Conservation (phyloP, 495 filamentous ascomycete species). For the Viridothelium virens region DNA sequence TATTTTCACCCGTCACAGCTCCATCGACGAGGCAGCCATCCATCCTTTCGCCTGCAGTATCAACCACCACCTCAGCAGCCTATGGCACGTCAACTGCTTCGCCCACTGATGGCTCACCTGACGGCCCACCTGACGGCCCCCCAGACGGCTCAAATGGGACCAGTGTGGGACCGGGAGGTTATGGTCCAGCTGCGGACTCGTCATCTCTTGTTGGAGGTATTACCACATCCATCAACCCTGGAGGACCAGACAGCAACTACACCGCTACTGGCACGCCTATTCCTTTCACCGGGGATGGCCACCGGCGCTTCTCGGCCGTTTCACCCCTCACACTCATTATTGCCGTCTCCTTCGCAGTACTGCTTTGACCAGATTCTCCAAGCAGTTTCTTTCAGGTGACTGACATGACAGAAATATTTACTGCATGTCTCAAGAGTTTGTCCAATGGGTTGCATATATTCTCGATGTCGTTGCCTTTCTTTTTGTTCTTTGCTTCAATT, state of each 20-base stretch:
- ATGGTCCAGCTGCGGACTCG: not conserved
- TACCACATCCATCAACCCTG: not conserved
- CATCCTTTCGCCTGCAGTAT: not conserved
- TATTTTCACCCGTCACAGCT: not conserved
- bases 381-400: not conserved
- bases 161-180: not conserved
- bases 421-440: not conserved
- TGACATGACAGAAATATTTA: slow-evolving; percentile 1
- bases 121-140: not conserved
- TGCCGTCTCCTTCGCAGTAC: not conserved
- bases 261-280: not conserved
- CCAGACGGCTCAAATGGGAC: not conserved
- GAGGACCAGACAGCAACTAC: not conserved
- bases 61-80: not conserved
- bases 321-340: not conserved
- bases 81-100: not conserved
- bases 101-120: not conserved
- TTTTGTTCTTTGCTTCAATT: slow-evolving; percentile 1
- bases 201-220: not conserved
- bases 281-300: not conserved
- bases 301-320: not conserved
- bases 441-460: not conserved
- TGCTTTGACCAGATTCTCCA: not conserved
- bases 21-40: not conserved
- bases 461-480: not conserved